These are phyloP conservation scores for Leccinum angustisporum DNA, from an alignment of 1,284 basidiomycete species.

Conservation along the genomic window DNA sequence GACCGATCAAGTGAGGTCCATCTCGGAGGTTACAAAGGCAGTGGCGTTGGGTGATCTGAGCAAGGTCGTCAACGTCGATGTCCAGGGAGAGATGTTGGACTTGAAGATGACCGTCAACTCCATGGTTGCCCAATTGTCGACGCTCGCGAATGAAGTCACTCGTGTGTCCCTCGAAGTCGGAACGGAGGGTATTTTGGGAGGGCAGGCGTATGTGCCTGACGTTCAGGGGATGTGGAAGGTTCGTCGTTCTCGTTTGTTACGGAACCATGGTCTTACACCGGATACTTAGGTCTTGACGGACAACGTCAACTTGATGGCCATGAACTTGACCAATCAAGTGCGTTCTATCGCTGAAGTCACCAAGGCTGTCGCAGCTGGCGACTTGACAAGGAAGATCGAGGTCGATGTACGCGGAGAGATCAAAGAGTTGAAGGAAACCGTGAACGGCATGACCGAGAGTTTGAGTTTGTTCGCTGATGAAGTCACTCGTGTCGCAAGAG, in stretches of 20 bases:
- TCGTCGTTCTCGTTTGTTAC: constrained; percentile 10
- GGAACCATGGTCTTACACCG: neutral
- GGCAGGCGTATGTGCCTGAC: constrained; percentile 85
- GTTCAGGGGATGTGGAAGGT: constrained; percentile 94
- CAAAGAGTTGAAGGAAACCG: constrained; percentile 81
- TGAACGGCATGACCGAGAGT: constrained; percentile 90
- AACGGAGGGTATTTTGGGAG: constrained; percentile 94
- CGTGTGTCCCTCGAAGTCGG: constrained; percentile 91
- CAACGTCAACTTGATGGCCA: constrained; percentile 88
- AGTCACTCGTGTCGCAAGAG: constrained; percentile 83
- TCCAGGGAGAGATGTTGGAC: constrained; percentile 96
- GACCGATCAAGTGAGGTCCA: constrained; percentile 96
- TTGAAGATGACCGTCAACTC: constrained; percentile 90
- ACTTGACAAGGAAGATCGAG: constrained; percentile 87
- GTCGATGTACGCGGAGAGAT: constrained; percentile 92
- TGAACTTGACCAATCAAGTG: constrained; percentile 91
- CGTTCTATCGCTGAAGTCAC: constrained; percentile 85
- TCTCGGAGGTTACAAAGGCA: constrained; percentile 95
- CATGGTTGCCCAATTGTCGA: constrained; percentile 87
- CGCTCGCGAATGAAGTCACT: constrained; percentile 83
- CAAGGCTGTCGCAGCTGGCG: constrained; percentile 88
- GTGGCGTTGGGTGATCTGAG: constrained; percentile 91
- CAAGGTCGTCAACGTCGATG: constrained; percentile 92
- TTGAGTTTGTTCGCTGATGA: constrained; percentile 87
- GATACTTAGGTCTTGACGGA: constrained; percentile 68